These are phyloP conservation scores for Geranomyces variabilis DNA, from an alignment of 192 early-diverging fungal genomes.

Conservation along the genomic window DNA sequence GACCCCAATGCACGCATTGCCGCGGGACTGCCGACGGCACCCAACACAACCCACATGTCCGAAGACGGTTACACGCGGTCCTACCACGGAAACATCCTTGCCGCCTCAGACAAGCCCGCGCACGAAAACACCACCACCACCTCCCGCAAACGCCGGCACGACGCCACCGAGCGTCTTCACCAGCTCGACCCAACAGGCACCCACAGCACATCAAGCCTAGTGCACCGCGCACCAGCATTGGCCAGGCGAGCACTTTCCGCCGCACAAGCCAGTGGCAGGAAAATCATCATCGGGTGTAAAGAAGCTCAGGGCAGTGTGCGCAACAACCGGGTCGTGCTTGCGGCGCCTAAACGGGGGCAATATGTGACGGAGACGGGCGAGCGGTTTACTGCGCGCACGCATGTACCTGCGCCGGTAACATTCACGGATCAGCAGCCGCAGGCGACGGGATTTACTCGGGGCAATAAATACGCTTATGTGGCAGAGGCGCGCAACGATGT, in stretches of 20 bases:
- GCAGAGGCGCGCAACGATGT: background rate
- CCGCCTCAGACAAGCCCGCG: no score
- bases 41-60: conserved; percentile 39
- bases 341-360: conserved; percentile 20
- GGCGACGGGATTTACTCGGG: conserved; percentile 42
- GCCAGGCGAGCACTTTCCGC: background rate
- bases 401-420: background rate
- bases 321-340: conserved; percentile 45
- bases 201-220: background rate
- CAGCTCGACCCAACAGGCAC: no score
- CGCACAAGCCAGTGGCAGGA: background rate
- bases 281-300: conserved; percentile 35
- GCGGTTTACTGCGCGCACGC: conserved; percentile 29
- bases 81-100: conserved; percentile 36
- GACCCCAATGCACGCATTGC: background rate
- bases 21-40: no score
- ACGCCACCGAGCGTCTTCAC: no score
- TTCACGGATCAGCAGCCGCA: conserved; percentile 15
- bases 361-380: conserved; percentile 47
- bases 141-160: no score
- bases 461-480: conserved; percentile 37
- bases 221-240: background rate
- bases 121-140: no score
- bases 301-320: conserved; percentile 51
- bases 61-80: conserved; percentile 52